Base-by-base conservation (phyloP, 2,329 filamentous ascomycete species). In the Paecilomyces sp. region DNA sequence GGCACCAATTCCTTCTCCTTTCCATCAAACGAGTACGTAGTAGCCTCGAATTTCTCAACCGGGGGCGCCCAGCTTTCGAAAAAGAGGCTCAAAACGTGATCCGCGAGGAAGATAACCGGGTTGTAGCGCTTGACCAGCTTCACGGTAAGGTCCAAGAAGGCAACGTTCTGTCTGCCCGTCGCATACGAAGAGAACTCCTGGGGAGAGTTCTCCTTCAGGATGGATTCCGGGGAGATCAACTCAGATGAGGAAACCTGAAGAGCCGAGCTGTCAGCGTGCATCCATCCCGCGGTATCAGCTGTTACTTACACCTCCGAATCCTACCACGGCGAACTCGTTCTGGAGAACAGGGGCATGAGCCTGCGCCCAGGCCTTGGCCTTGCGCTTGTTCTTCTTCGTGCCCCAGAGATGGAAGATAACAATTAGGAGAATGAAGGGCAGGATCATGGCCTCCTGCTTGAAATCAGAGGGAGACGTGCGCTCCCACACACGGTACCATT, bases 401-500 rank as follows among this genome's bases (percentile, higher is more conserved):
- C 94, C 94, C 79, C 91, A 85, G 70, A 95, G 77, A 74, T 97
- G 92, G 63, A 96, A 79, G 51, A 87, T 73, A 65, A 97, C 81
- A 65, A 97, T 84, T 57, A 96, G 65, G 58, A 87, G 71, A 67
- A 97, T 85, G 70, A 92, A 81, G 34, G 85, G 83, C 61, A 97
- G 79, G 68, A 99, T 89, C 73, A 92, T 79, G 61, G 90, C 88
- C 79, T 99, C 94, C 69, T 88, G 84, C 77, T 87, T 87, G 83
- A 99, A 99, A 75, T 99, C 94, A 70, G 82, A 83, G 61, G 88
- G 79, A 28, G 87, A 87, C 70, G 92, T 87, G 70, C 94, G 91
- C 83, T 97, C 92, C 83, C 96, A 94, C 62, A 97, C 81, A 59
- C 92, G 91, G 80, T 97, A 99, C 94, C 94, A 99, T 81, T 91